Evolutionary conservation across 306 rosid genomes (phyloP), one percentile per base, ranked within the genome.

Genomic region (Dryas drummondii): DNA sequence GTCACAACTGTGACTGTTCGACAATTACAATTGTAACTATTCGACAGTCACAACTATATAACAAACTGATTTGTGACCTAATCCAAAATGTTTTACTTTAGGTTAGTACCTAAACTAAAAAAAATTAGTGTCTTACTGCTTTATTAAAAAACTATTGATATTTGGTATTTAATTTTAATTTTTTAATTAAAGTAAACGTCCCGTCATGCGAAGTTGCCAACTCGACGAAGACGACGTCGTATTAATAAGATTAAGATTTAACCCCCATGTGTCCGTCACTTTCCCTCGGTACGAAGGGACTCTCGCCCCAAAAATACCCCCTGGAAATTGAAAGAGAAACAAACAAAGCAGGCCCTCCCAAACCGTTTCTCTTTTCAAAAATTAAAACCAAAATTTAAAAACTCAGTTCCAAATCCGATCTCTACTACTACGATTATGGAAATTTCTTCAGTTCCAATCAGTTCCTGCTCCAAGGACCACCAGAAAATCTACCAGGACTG

Each of bases 401-500:
- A 7, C 22, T 0, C 22, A 50, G 0, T 9, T 53, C 51, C n/a
- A 7, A 5, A 47, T 46, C 37, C 4, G 53, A 58, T 71, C 61
- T 3, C 3, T 9, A 4, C 8, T 12, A 47, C 58, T 48, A 19
- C 70, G 6, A 14, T 12, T 10, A 90, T 94, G 99, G 97, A 92
- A 75, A 82, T 94, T 81, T 87, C 46, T 55, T 72, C 97, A 19
- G 70, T 77, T 58, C 84, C 92, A 51, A 54, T 73, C 4, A 68
- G 58, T 73, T 78, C 91, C 4, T 81, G 85, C 78, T 89, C 92
- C 53, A 86, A 83, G 76, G 97, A 88, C 63, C 78, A 85, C 66
- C 90, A 86, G 64, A 57, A 53, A 63, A 70, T 89, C 74, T 94
- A 90, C 22, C 88, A 73, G 77, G 92, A 90, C 74, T 94, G 99